These are phyloP conservation scores for Saccharomycopsis hybrid DNA, from an alignment of 1,139 yeast genomes.

Conservation along the genomic window DNA sequence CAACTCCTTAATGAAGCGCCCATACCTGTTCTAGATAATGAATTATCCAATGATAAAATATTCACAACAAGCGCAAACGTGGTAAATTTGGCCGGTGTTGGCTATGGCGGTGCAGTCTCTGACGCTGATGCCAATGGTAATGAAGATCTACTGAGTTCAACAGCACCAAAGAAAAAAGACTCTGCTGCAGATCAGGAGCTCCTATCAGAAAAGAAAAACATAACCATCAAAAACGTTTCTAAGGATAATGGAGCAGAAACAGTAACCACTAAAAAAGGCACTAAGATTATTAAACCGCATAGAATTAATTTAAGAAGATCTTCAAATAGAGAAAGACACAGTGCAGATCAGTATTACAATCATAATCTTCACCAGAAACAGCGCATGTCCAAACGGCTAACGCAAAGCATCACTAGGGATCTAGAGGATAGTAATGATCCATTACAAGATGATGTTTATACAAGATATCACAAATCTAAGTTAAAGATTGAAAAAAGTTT, in stretches of 20 bases:
- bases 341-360: too few relatives aligned
- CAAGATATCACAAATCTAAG: slow-evolving; percentile 20
- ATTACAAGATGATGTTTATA: slow-evolving; percentile 5
- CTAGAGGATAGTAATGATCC: slow-evolving; percentile 15
- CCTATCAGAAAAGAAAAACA: slow-evolving; percentile 5
- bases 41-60: too few relatives aligned
- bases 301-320: slow-evolving; percentile 8
- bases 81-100: too few relatives aligned
- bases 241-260: slow-evolving; percentile 5
- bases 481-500: slow-evolving; percentile 20
- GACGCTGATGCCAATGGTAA: neutral
- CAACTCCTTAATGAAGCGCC: too few relatives aligned
- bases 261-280: slow-evolving; percentile 8
- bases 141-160: too few relatives aligned
- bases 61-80: too few relatives aligned
- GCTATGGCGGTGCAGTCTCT: neutral
- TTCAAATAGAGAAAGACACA: neutral
- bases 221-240: neutral
- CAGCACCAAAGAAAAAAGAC: neutral
- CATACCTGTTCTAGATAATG: too few relatives aligned
- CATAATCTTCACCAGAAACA: too few relatives aligned
- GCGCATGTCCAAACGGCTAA: neutral
- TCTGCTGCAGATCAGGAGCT: neutral
- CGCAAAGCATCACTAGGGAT: neutral
- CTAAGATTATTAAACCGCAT: slow-evolving; percentile 8